Conservation (phyloP, 1,284 basidiomycete genomes). For the Malassezia equina region DNA sequence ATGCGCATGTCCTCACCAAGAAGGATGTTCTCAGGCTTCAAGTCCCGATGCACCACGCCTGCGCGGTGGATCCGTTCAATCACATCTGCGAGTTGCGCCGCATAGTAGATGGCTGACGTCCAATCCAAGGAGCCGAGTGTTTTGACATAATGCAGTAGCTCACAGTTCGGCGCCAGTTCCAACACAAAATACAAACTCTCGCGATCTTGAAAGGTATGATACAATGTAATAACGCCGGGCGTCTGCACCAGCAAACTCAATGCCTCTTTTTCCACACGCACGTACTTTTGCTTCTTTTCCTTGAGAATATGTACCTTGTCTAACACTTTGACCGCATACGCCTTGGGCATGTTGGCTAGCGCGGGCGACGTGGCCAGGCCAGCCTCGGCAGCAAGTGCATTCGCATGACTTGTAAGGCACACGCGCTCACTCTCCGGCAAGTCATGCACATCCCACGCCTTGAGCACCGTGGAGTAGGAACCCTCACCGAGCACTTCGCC, state of each 20-base stretch:
- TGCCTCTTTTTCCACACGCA: slow-evolving; percentile 44
- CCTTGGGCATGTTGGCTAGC: slow-evolving; percentile 7
- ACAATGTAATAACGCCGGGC: slow-evolving; percentile 42
- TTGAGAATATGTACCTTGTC: slow-evolving; percentile 48
- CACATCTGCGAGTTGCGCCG: slow-evolving; percentile 37
- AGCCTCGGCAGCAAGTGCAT: slow-evolving; percentile 7
- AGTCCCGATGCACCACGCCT: slow-evolving; percentile 38
- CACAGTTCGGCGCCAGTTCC: slow-evolving; percentile 43
- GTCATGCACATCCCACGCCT: slow-evolving; percentile 41
- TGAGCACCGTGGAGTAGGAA: slow-evolving; percentile 45
- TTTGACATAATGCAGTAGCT: slow-evolving; percentile 39
- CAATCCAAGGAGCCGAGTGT: slow-evolving; percentile 36
- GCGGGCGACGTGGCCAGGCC: background rate
- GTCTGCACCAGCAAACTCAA: slow-evolving; percentile 38
- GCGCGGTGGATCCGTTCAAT: slow-evolving; percentile 39
- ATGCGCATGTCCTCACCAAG: slow-evolving; percentile 32
- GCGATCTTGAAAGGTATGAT: slow-evolving; percentile 46
- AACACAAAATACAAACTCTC: slow-evolving; percentile 46
- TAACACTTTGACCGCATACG: slow-evolving; percentile 44
- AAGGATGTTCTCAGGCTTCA: slow-evolving; percentile 46
- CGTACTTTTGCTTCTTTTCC: slow-evolving; percentile 47
- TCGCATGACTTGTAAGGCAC: background rate
- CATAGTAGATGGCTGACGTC: slow-evolving; percentile 29
- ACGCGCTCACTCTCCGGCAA: slow-evolving; percentile 1
- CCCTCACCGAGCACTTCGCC: slow-evolving; percentile 46